These are phyloP conservation scores for Auriscalpium orientale DNA, from an alignment of 768 basidiomycete genomes.

Conservation along the genomic window DNA sequence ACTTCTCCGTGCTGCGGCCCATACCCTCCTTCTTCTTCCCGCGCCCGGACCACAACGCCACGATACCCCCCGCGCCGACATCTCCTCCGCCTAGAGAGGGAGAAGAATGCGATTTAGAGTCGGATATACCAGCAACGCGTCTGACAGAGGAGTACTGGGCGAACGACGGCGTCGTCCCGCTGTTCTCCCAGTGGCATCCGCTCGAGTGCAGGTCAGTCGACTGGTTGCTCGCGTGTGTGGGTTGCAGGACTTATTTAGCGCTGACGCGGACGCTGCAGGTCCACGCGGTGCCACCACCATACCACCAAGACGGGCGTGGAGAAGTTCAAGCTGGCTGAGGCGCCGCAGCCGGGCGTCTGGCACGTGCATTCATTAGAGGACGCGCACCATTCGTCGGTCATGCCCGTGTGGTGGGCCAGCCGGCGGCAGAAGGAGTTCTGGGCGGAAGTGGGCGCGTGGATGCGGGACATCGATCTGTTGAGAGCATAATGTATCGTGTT, in stretches of 20 bases:
- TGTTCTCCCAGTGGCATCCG: slow-evolving; percentile 47
- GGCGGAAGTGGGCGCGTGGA: slow-evolving; percentile 30
- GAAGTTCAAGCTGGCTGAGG: no score
- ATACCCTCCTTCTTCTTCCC: slow-evolving; percentile 24
- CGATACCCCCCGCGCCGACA: background rate
- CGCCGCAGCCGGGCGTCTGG: slow-evolving; percentile 34
- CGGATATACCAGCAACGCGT: background rate
- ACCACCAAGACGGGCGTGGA: no score
- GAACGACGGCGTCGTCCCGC: slow-evolving; percentile 43
- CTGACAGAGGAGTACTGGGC: slow-evolving; percentile 29
- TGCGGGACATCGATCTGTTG: slow-evolving; percentile 26
- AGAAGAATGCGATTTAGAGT: background rate
- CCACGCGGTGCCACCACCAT: no score
- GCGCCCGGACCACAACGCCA: background rate
- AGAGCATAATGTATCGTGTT: no score
- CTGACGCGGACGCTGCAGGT: no score
- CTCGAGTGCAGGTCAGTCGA: slow-evolving; percentile 32
- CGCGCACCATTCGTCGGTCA: slow-evolving; percentile 32
- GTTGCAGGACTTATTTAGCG: no score
- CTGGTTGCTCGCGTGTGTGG: no score
- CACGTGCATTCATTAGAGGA: slow-evolving; percentile 28
- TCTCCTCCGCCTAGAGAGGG: no score
- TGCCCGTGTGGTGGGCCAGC: slow-evolving; percentile 32
- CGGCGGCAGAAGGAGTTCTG: slow-evolving; percentile 33
- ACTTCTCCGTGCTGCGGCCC: slow-evolving; percentile 30